phyloP scores from a whole-genome alignment of 306 rosid species.

The Quercus suber region DNA sequence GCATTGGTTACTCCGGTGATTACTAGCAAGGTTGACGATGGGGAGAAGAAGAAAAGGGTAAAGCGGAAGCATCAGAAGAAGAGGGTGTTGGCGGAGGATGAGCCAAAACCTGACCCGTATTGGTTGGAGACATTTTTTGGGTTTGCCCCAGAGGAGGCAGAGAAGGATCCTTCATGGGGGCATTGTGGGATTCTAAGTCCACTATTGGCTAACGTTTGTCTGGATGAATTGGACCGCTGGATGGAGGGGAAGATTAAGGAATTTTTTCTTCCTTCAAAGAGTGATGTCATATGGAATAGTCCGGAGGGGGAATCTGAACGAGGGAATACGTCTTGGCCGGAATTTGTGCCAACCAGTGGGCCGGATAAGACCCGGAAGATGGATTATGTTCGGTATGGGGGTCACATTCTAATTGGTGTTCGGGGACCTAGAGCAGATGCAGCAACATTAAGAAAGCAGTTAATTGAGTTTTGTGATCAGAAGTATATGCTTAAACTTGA shows the following conservation, averaged over 20 bases:
- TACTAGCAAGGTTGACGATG: conserved; percentile 48
- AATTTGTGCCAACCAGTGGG: conserved; percentile 96
- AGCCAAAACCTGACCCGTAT: conserved; percentile 97
- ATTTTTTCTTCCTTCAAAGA: conserved; percentile 84
- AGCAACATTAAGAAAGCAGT: conserved; percentile 75
- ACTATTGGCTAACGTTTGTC: conserved; percentile 69
- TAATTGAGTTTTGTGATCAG: conserved; percentile 91
- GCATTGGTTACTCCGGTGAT: conserved; percentile 77
- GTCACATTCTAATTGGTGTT: conserved; percentile 86
- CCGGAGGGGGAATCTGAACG: conserved; percentile 82
- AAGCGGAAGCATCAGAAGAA: conserved; percentile 94
- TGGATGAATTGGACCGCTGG: conserved; percentile 93
- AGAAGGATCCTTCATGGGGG: conserved; percentile 82
- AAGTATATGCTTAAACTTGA: conserved; percentile 88
- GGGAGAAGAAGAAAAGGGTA: conserved; percentile 57
- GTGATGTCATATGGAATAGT: conserved; percentile 92
- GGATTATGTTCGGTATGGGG: conserved; percentile 83
- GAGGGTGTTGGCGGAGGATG: conserved; percentile 87
- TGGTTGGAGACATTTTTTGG: conserved; percentile 90
- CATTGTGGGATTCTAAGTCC: conserved; percentile 91
- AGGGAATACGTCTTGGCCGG: conserved; percentile 98
- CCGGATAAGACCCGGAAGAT: conserved; percentile 96
- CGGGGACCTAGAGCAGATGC: conserved; percentile 92
- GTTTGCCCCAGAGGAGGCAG: conserved; percentile 90
- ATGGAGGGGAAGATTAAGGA: conserved; percentile 88